These are phyloP conservation scores for Sporothrix variecibatus DNA, from an alignment of 2,329 filamentous ascomycete species.

Conservation along the genomic window DNA sequence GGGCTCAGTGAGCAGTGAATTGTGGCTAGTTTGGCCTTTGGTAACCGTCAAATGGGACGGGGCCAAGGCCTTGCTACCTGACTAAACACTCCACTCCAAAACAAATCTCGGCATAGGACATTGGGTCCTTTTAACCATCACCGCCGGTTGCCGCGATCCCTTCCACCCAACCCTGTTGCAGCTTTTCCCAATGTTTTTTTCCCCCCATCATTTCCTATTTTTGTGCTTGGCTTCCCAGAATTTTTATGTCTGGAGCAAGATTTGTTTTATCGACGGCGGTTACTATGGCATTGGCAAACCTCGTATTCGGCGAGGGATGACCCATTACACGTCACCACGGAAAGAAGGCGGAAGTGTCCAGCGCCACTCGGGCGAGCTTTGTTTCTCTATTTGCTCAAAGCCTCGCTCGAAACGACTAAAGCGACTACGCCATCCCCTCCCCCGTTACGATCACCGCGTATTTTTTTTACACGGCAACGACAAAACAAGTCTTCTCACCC, in stretches of 20 bases:
- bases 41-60: slow-evolving; percentile 2
- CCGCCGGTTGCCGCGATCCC: slow-evolving; percentile 11
- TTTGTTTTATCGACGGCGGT: slow-evolving; percentile 6
- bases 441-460: not conserved
- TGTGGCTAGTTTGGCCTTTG: not conserved
- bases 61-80: not conserved
- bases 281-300: not conserved
- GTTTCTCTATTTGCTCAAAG: not conserved
- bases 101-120: slow-evolving; percentile 19
- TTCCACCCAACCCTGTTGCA: slow-evolving; percentile 2
- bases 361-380: not conserved
- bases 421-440: not conserved
- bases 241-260: not conserved
- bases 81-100: not conserved
- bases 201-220: slow-evolving; percentile 21
- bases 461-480: not conserved
- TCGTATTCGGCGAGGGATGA: not conserved
- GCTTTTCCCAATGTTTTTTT: not conserved
- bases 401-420: not conserved
- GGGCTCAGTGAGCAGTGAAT: slow-evolving; percentile 16
- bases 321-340: not conserved
- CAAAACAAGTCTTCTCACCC: slow-evolving; percentile 1
- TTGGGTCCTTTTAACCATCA: slow-evolving; percentile 14
- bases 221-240: not conserved
- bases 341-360: not conserved